Evolutionary conservation across 495 filamentous ascomycete species (phyloP).

Genomic region (Hyaloscypha variabilis): DNA sequence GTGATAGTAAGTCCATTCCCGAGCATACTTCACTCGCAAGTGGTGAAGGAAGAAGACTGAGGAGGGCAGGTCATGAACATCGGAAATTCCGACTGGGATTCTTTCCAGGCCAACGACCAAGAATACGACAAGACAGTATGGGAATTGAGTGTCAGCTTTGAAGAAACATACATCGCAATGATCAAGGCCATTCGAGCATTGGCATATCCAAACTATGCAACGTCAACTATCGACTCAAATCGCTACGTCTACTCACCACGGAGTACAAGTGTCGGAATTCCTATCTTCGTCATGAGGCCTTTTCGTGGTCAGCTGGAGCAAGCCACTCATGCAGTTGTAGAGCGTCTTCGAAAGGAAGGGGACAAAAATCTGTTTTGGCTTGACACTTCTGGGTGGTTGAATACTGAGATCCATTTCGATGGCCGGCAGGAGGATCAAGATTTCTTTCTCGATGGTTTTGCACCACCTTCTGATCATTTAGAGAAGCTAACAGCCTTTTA

Average conservation of each 20-base stretch:
- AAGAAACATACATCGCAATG: conserved; percentile 41
- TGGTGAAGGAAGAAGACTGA: neutral
- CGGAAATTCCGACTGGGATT: conserved; percentile 36
- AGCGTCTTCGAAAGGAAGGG: conserved; percentile 34
- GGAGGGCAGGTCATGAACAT: conserved; percentile 37
- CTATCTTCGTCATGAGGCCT: conserved; percentile 45
- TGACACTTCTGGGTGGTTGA: conserved; percentile 46
- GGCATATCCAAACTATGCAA: conserved; percentile 41
- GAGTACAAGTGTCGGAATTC: conserved; percentile 31
- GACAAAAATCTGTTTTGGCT: conserved; percentile 44
- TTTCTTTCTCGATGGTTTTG: conserved; percentile 36
- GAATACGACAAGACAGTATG: conserved; percentile 37
- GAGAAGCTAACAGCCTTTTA: conserved; percentile 2
- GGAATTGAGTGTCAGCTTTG: conserved; percentile 37
- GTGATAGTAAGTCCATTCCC: conserved; percentile 34
- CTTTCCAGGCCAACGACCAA: conserved; percentile 31
- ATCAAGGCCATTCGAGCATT: conserved; percentile 40
- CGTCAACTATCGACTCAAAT: conserved; percentile 30
- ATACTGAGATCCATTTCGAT: conserved; percentile 30
- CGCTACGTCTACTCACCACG: conserved; percentile 10
- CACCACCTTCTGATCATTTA: neutral
- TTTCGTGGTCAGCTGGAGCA: conserved; percentile 44
- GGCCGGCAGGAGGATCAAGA: conserved; percentile 26
- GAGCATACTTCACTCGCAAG: neutral
- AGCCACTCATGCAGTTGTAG: conserved; percentile 39